Evolutionary conservation across 129 eudicot genomes (phyloP).

Genomic region (Silybum marianum): DNA sequence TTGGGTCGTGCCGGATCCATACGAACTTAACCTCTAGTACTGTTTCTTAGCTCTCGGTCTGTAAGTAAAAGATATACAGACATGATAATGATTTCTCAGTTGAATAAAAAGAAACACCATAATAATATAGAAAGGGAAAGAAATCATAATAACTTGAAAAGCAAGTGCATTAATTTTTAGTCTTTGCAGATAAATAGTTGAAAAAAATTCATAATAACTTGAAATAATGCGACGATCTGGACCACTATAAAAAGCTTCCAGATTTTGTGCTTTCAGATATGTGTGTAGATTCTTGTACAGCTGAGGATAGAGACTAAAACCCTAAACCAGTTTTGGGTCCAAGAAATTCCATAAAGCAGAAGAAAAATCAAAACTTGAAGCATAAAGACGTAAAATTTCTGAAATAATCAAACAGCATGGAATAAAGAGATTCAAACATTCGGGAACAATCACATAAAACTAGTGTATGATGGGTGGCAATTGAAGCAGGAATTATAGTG

Average conservation of each 20-base stretch:
- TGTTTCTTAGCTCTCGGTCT: conserved; percentile 6
- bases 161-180: not conserved
- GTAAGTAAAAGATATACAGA: not conserved
- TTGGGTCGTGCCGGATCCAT: conserved; percentile 65
- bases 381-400: not conserved
- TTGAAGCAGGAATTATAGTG: not conserved
- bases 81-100: conserved; percentile 20
- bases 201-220: too few species aligned
- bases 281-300: not conserved
- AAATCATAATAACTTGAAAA: not conserved
- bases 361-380: conserved; percentile 3
- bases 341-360: conserved; percentile 5
- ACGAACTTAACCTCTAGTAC: not conserved
- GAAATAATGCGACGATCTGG: not conserved
- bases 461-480: not conserved
- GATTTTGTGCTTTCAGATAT: not conserved
- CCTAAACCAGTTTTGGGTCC: conserved; percentile 21
- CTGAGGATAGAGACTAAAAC: not conserved
- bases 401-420: not conserved
- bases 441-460: not conserved
- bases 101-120: conserved; percentile 22
- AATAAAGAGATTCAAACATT: not conserved
- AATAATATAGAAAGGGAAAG: not conserved
- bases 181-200: not conserved
- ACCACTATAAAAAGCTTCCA: not conserved